Evolutionary conservation across 2,329 filamentous ascomycete genomes (phyloP).

Genomic region (Aspergillus ustus): DNA sequence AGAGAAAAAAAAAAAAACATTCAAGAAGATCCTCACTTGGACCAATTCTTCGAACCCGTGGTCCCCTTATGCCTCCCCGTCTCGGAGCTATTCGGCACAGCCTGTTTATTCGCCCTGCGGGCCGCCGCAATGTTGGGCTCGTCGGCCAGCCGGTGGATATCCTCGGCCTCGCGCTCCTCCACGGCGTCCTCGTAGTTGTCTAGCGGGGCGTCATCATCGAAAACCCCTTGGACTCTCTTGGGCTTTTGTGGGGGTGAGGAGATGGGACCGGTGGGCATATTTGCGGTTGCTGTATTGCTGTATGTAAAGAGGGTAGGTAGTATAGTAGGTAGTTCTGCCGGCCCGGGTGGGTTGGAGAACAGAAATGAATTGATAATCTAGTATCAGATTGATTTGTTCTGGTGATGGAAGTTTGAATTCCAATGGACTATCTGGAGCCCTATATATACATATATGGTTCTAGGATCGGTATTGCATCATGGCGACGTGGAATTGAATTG

Average conservation of each 20-base stretch:
- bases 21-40: not conserved
- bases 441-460: not conserved
- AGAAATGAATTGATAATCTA: not conserved
- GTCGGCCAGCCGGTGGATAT: conserved; percentile 1
- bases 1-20: not conserved
- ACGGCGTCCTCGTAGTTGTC: conserved; percentile 18
- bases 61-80: conserved; percentile 1
- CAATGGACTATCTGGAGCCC: too few relatives aligned
- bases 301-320: too few relatives aligned
- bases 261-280: conserved; percentile 9
- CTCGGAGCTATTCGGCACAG: not conserved
- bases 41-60: not conserved
- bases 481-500: not conserved
- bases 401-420: too few relatives aligned
- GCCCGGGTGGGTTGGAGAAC: too few relatives aligned
- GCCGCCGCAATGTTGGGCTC: conserved; percentile 10
- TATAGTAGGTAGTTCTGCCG: too few relatives aligned
- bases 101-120: conserved; percentile 1
- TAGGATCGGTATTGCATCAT: not conserved
- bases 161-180: conserved; percentile 8
- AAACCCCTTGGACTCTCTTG: conserved; percentile 8
- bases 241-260: not conserved
- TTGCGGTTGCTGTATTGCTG: not conserved
- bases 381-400: not conserved
- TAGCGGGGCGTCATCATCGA: conserved; percentile 26